Evolutionary conservation across 1,284 basidiomycete species (phyloP), one percentile per base, ranked within the genome.

Genomic region (Puccinia horiana): DNA sequence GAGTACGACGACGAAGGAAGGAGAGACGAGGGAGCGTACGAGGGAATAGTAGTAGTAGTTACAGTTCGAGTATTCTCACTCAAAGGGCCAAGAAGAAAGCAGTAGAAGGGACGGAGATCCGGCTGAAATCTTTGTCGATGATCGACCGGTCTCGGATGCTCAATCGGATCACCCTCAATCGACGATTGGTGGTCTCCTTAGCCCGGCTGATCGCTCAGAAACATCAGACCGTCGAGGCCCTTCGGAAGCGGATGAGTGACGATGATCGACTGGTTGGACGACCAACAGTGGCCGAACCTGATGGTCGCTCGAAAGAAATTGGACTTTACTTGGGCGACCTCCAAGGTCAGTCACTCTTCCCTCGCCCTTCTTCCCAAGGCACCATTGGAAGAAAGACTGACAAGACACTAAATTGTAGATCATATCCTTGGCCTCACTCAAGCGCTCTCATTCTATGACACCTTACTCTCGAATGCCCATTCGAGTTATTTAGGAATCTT

Each of bases 391-490:
- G n/a, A 29, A 58, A 32, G 23, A 29, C 6, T 42, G 49, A 73
- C 23, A 20, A 23, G 35, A 14, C 12, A 42, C 3, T 42, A 23
- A 44, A 44, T 29, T 49, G 70, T 56, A 79, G 94, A 98, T 88
- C 96, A 98, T 87, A 95, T 98, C 84, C 87, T 96, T 42, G 92
- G 94, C 1, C 89, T 98, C 84, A 93, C 96, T 85, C 92, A 93
- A 84, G 91, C 94, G 2, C 89, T 98, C 73, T 90, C 89, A n/a
- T 93, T 96, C 86, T 94, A 93, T 87, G 95, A 98, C 86, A 92
- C 92, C 54, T 92, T 95, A 87, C 89, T 98, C 35, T 92, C 92
- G 82, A 92, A 96, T 85, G 93, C 93, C 40, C 94, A 97, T 86
- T 93, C 93, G 0, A 91, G 91, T 0, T 97, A 96, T 87, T 88